A percentile compares a stretch with the other conserved stretches of the same genome.
phyloP scores from a whole-genome alignment of 257 asterid species.

The Solanum corneliomulleri region DNA sequence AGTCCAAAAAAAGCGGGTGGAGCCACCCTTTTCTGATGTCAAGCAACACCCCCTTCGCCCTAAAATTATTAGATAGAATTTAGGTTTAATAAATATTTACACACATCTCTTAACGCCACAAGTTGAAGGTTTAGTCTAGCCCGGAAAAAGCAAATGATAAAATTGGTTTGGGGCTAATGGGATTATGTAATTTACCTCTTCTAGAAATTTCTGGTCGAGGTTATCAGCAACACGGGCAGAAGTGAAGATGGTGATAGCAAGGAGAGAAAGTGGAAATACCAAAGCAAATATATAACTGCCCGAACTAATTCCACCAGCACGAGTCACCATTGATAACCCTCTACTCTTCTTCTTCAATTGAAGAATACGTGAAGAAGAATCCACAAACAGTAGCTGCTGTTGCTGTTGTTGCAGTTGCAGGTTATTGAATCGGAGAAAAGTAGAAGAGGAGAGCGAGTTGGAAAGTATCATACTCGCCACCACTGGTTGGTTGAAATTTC shows the following conservation, averaged over 20 bases:
- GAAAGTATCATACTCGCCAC: background rate
- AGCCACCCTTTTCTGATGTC: no score
- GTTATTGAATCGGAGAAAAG: background rate
- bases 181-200: conserved; percentile 34
- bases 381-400: background rate
- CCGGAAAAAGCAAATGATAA: no score
- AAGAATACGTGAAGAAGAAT: background rate
- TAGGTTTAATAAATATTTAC: no score
- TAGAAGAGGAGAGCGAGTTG: background rate
- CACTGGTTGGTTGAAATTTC: background rate
- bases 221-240: conserved; percentile 46
- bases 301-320: conserved; percentile 42
- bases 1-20: no score
- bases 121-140: no score
- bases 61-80: no score
- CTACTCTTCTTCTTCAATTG: conserved; percentile 12
- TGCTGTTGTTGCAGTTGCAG: background rate
- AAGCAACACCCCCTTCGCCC: no score
- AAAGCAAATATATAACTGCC: conserved; percentile 54
- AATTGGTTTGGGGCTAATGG: background rate
- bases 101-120: no score
- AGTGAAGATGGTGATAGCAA: conserved; percentile 46
- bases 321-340: conserved; percentile 36
- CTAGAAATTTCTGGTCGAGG: conserved; percentile 61
- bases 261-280: conserved; percentile 57